A percentile compares a stretch with the other conserved stretches of the same genome.
Conservation (phyloP, 176 grass and related monocot species). For the Musa acuminata region DNA sequence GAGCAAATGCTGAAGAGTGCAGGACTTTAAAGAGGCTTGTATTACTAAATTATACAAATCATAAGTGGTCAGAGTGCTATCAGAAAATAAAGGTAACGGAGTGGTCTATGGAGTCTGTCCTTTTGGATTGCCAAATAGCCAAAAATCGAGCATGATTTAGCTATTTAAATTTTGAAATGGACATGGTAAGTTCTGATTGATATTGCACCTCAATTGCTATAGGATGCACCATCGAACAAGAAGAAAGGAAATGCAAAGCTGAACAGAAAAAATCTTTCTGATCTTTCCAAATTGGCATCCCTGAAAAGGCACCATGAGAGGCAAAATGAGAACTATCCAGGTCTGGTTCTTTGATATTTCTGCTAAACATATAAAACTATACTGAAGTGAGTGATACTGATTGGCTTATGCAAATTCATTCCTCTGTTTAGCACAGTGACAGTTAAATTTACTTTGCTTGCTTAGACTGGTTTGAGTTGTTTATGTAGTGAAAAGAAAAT, state of each 20-base stretch:
- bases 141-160: background rate
- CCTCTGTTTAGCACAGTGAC: no score
- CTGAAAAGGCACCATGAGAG: conserved; percentile 55
- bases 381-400: background rate
- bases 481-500: background rate
- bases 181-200: background rate
- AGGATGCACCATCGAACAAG: conserved; percentile 27
- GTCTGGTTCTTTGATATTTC: conserved; percentile 21
- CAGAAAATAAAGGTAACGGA: conserved; percentile 38
- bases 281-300: conserved; percentile 20
- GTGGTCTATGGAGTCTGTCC: background rate
- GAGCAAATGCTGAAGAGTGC: conserved; percentile 32
- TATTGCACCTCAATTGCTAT: conserved; percentile 20
- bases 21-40: conserved; percentile 35
- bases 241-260: conserved; percentile 18
- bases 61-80: conserved; percentile 45
- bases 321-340: conserved; percentile 39
- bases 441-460: no score
- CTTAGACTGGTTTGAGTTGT: no score
- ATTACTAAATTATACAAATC: conserved; percentile 37
- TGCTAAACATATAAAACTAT: background rate
- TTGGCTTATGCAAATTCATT: background rate
- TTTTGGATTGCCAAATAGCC: background rate
- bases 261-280: conserved; percentile 22
- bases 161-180: background rate